These are phyloP conservation scores for Drechmeria coniospora DNA, from an alignment of 2,329 filamentous ascomycete genomes.

Conservation along the genomic window DNA sequence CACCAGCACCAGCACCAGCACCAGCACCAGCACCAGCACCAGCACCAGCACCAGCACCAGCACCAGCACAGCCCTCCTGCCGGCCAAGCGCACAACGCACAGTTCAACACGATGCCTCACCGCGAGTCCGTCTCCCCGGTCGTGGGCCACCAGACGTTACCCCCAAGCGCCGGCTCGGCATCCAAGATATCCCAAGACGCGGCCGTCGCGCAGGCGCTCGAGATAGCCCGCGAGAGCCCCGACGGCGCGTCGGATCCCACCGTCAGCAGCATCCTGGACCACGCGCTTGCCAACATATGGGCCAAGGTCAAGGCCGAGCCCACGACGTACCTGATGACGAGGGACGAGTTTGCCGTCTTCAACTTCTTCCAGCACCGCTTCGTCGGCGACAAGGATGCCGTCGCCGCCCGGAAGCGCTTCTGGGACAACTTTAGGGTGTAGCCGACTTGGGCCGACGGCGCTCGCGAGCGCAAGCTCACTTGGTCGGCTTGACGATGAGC, in stretches of 20 bases:
- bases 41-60: no score
- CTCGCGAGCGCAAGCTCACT: no score
- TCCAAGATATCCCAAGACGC: conserved; percentile 15
- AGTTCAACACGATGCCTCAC: conserved; percentile 7
- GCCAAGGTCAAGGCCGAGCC: conserved; percentile 47
- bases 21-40: no score
- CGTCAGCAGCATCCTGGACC: conserved; percentile 50
- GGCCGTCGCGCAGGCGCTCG: conserved; percentile 51
- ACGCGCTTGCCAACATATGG: conserved; percentile 51
- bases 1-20: not conserved
- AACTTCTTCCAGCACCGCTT: conserved; percentile 67
- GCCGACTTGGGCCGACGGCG: no score
- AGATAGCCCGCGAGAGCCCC: conserved; percentile 59
- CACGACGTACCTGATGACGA: conserved; percentile 54
- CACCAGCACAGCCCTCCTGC: not conserved
- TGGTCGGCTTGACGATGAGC: no score
- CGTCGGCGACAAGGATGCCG: conserved; percentile 30
- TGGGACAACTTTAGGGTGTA: conserved; percentile 32
- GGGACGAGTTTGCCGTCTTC: conserved; percentile 72
- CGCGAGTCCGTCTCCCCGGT: conserved; percentile 8
- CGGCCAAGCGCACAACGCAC: not conserved
- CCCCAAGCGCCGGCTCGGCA: conserved; percentile 3
- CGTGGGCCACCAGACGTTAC: conserved; percentile 2
- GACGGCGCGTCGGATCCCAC: conserved; percentile 47
- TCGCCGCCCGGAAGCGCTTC: conserved; percentile 33